These are phyloP conservation scores for Penicillium olsonii DNA, from an alignment of 2,329 filamentous ascomycete species.

Conservation along the genomic window DNA sequence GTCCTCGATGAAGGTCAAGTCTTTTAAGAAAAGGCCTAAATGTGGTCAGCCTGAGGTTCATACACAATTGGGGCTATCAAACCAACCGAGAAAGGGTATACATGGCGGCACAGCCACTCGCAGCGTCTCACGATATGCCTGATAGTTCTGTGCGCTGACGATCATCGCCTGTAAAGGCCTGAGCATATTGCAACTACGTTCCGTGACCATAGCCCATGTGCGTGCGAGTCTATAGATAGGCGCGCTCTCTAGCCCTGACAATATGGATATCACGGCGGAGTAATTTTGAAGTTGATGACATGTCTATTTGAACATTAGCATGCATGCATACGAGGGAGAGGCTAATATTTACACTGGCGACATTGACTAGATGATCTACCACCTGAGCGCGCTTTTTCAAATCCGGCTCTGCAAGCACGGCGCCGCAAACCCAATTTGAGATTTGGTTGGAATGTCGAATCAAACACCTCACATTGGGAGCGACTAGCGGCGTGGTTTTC, in stretches of 20 bases:
- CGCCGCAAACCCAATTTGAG: slow-evolving; percentile 96
- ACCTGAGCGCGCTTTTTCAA: slow-evolving; percentile 90
- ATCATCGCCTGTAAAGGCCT: slow-evolving; percentile 88
- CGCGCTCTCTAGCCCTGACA: slow-evolving; percentile 86
- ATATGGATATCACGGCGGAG: slow-evolving; percentile 90
- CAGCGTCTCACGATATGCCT: slow-evolving; percentile 61
- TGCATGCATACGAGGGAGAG: not conserved
- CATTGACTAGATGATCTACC: slow-evolving; percentile 91
- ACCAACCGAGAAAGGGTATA: slow-evolving; percentile 88
- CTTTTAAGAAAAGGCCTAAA: slow-evolving; percentile 85
- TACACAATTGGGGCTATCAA: not conserved
- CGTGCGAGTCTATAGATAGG: slow-evolving; percentile 87
- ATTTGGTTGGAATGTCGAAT: slow-evolving; percentile 96
- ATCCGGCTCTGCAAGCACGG: slow-evolving; percentile 88
- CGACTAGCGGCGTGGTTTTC: slow-evolving; percentile 68
- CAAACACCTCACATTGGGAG: slow-evolving; percentile 86
- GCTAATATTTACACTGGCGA: slow-evolving; percentile 69
- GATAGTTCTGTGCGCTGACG: slow-evolving; percentile 89
- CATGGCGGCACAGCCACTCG: slow-evolving; percentile 88
- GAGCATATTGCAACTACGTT: slow-evolving; percentile 71
- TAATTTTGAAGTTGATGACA: slow-evolving; percentile 89
- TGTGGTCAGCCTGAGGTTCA: not conserved
- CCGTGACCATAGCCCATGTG: slow-evolving; percentile 88
- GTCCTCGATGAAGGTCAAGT: slow-evolving; percentile 94
- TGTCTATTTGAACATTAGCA: slow-evolving; percentile 59